These are phyloP conservation scores for Stemphylium vesicarium DNA, from an alignment of 2,329 filamentous ascomycete genomes.

Conservation along the genomic window DNA sequence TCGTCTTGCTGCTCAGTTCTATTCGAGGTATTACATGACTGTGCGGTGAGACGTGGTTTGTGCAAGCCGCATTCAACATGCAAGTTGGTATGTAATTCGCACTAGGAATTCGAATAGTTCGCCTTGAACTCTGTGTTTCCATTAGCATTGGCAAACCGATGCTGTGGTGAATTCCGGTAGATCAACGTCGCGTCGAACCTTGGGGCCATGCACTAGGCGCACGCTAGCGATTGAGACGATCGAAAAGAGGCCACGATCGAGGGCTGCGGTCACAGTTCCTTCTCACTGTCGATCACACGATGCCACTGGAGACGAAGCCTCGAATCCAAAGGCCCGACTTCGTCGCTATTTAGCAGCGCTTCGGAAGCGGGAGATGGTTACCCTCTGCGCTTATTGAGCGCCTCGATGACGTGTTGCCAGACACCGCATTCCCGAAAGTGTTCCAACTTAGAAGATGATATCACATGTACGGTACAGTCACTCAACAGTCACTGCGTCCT, in stretches of 20 bases:
- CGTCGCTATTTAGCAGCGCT: neutral
- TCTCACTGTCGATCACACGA: conserved; percentile 7
- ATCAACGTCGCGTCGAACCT: neutral
- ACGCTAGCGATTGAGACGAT: conserved; percentile 7
- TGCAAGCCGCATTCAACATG: too few relatives aligned
- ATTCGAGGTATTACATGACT: neutral
- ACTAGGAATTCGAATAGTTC: neutral
- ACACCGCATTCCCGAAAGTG: conserved; percentile 4
- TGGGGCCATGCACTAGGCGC: neutral
- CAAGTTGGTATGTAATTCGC: too few relatives aligned
- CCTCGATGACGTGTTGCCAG: conserved; percentile 10
- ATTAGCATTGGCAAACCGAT: neutral
- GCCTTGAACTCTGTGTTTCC: neutral
- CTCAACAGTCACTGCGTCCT: neutral
- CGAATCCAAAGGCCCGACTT: conserved; percentile 1
- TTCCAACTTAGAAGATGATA: neutral
- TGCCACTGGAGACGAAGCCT: conserved; percentile 2
- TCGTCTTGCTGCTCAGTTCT: neutral
- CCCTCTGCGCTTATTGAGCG: conserved; percentile 4
- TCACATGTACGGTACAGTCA: conserved; percentile 10
- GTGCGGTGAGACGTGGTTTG: too few relatives aligned
- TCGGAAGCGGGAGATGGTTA: neutral
- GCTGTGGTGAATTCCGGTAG: neutral
- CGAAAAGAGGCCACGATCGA: conserved; percentile 8
- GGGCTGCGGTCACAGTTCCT: conserved; percentile 6